Evolutionary conservation across 345 rosid species (phyloP), one percentile per base, ranked within the genome.

Genomic region (Pistacia atlantica): DNA sequence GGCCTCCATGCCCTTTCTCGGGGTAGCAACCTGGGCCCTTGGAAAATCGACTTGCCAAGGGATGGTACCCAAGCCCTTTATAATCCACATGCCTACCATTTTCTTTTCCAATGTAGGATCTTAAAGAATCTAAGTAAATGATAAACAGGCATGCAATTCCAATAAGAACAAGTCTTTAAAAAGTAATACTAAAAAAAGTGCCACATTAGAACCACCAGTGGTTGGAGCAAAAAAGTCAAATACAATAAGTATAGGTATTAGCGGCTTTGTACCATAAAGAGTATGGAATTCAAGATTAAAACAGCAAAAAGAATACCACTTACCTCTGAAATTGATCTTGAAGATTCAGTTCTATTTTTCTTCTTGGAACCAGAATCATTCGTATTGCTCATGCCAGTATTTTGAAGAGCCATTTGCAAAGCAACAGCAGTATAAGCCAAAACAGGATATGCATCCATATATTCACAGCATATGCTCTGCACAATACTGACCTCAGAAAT

Each of bases 401-500:
- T 83, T 80, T 84, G 83, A 72, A 90, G 72, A 56, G 84, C 77
- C 87, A 83, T 84, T 73, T 89, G 93, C 78, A 92, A 73, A 71
- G 92, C 90, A 76, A 96, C 88, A 76, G 89, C 83, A 38, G 96
- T 78, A 82, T 88, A 96, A 69, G 99, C 93, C 76, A 85, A 57
- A 69, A 92, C 83, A 82, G 98, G 98, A 84, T 75, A 78, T 59
- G 80, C 77, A 68, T 90, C 93, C 92, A 92, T 85, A 76, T 80
- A 90, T 35, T 80, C 86, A 68, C 76, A 80, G 67, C 74, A 37
- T 80, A 80, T 52, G 28, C 92, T 84, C 65, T 93, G 97, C 75
- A 84, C 71, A 74, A 96, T 86, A 84, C 95, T 89, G 85, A 83
- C 87, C 83, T 90, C 93, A 10, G 97, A 87, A 83, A 96, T 83